Conservation (phyloP, 768 basidiomycete species). For the Leccinum truebloodii region DNA sequence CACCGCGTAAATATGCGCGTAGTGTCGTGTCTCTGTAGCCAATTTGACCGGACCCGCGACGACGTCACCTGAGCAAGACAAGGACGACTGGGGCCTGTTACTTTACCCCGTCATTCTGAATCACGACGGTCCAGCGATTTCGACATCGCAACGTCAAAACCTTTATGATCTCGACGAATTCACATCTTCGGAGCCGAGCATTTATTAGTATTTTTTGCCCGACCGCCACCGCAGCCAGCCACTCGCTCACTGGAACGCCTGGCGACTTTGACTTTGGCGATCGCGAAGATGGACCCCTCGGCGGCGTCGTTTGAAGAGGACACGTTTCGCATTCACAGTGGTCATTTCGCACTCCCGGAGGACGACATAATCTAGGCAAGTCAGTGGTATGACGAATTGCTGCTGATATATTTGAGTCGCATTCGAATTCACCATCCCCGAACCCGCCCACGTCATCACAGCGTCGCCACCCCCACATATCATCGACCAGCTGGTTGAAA, state of each 20-base stretch:
- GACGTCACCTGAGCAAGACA: slow-evolving; percentile 16
- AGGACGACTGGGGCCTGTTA: slow-evolving; percentile 40
- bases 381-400: slow-evolving; percentile 45
- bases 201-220: too few species aligned
- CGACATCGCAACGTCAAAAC: slow-evolving; percentile 11
- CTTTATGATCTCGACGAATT: slow-evolving; percentile 53
- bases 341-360: slow-evolving; percentile 35
- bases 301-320: slow-evolving; percentile 16
- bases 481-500: too few species aligned
- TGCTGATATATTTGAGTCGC: background rate
- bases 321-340: slow-evolving; percentile 7
- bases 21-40: too few species aligned
- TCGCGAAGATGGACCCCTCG: slow-evolving; percentile 42
- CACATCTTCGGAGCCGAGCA: slow-evolving; percentile 20
- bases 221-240: too few species aligned
- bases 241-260: slow-evolving; percentile 36
- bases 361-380: slow-evolving; percentile 67
- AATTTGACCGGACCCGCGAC: background rate
- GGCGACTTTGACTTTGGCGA: slow-evolving; percentile 67
- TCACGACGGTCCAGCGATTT: background rate
- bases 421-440: slow-evolving; percentile 11
- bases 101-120: slow-evolving; percentile 21
- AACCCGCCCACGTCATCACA: too few species aligned
- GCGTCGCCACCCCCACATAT: too few species aligned
- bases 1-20: background rate